A percentile compares a stretch with the other conserved stretches of the same genome.
Evolutionary conservation across 2,329 filamentous ascomycete genomes (phyloP).

Genomic region (Xylariomycetidae sp.): DNA sequence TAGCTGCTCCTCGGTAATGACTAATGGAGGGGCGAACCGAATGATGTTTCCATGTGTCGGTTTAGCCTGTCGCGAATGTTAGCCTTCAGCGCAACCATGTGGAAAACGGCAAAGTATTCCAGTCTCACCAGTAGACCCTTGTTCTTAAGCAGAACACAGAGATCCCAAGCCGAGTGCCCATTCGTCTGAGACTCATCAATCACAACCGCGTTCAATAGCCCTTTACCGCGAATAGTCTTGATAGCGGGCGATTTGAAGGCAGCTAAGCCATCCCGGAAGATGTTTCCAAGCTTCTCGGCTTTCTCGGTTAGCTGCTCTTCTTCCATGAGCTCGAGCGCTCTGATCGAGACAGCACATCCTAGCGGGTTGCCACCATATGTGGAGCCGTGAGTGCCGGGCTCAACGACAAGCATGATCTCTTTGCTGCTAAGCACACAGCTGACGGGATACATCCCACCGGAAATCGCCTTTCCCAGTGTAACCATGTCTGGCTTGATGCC

Average conservation of each 20-base stretch:
- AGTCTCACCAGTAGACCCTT: slow-evolving; percentile 82
- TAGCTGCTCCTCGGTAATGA: slow-evolving; percentile 87
- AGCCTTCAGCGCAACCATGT: slow-evolving; percentile 13
- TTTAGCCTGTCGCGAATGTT: slow-evolving; percentile 64
- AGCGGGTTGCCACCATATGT: slow-evolving; percentile 98
- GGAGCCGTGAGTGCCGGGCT: slow-evolving; percentile 93
- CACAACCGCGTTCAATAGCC: slow-evolving; percentile 89
- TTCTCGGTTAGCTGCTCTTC: slow-evolving; percentile 84
- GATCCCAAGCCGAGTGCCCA: slow-evolving; percentile 88
- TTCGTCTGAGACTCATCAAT: slow-evolving; percentile 85
- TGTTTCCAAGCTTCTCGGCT: slow-evolving; percentile 71
- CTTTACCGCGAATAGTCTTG: slow-evolving; percentile 80
- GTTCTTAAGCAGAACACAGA: slow-evolving; percentile 91
- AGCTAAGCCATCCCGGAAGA: slow-evolving; percentile 74
- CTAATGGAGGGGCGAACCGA: slow-evolving; percentile 88
- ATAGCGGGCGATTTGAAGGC: slow-evolving; percentile 77
- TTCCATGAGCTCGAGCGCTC: slow-evolving; percentile 86
- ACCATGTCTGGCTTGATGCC: slow-evolving; percentile 94
- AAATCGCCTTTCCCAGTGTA: slow-evolving; percentile 94
- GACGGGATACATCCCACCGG: slow-evolving; percentile 98
- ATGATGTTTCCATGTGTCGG: slow-evolving; percentile 99
- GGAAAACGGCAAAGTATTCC: slow-evolving; percentile 2
- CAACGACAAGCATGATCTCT: slow-evolving; percentile 91
- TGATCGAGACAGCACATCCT: slow-evolving; percentile 91
- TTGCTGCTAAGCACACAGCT: slow-evolving; percentile 82